Base-by-base conservation (phyloP, 1,284 basidiomycete genomes). In the Heterobasidion annosum region DNA sequence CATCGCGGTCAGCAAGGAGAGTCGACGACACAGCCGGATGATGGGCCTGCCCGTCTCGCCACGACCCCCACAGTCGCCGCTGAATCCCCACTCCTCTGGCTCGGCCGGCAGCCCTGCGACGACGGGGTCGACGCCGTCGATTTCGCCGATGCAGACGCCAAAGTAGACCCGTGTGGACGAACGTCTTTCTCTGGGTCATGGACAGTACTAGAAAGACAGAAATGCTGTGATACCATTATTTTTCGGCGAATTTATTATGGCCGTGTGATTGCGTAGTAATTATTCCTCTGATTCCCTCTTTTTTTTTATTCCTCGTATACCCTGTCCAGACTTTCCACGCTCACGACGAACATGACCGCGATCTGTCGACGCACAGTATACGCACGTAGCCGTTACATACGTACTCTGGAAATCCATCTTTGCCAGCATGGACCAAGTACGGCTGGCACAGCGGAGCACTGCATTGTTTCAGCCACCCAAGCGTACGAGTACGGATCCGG, bases 21-120 rank as follows among this genome's bases (percentile, higher is more conserved):
- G 76, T 59, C 75, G 82, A 34, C 62, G 68, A 57, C 79, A 83
- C 51, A 83, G 82, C 54, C 77, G 75, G 52, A 71, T 82, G 64
- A 71, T 81, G 16, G 85, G 86, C 8, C 71, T 88, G 34, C 85
- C 85, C 1, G 56, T 68, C 66, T 59, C 72, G 2, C 68, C 68
- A 10, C 61, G 68, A n/a, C 68, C 68, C 1, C 57, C 54, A 10
- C 43, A 42, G 19, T 58, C 62, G 15, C 58, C 61, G 12, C 54
- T 56, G 34, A 57, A 61, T 12, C 63, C 62, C 3, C 58, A 50
- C 51, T 55, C 58, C 12, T 53, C 60, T 13, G 48, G 51, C n/a
- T 33, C 54, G 16, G 37, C 47, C 33, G 55, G 53, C 45, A 48
- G 32, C 2, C 35, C 52, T 5, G 19, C 53, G 34, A 18, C 48